A percentile compares a stretch with the other conserved stretches of the same genome.
phyloP scores from a whole-genome alignment of 495 filamentous ascomycete genomes.

The Daldinia vernicosa region DNA sequence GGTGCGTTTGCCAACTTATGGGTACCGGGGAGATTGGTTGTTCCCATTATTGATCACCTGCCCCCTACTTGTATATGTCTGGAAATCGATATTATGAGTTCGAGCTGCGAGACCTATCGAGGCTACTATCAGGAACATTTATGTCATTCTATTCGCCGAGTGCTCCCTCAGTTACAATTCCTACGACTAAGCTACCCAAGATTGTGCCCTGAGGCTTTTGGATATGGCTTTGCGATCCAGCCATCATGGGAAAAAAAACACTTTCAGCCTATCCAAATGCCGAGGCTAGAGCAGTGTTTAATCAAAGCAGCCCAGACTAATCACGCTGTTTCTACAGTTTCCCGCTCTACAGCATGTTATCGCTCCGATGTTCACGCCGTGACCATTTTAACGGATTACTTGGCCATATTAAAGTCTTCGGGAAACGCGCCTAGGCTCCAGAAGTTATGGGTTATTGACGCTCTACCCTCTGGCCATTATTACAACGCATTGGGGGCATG shows the following conservation, averaged over 20 bases:
- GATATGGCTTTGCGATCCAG: conserved; percentile 1
- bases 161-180: conserved; percentile 9
- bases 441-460: conserved; percentile 9
- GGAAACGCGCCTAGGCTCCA: not conserved
- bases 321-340: not conserved
- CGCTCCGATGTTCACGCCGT: not conserved
- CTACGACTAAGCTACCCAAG: not conserved
- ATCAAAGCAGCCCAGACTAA: not conserved
- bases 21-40: not conserved
- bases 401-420: not conserved
- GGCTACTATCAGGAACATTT: not conserved
- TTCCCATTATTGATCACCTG: conserved; percentile 1
- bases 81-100: not conserved
- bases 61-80: conserved; percentile 1
- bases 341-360: not conserved
- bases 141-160: conserved; percentile 4
- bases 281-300: conserved; percentile 1
- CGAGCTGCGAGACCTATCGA: not conserved
- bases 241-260: too few relatives aligned
- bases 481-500: not conserved
- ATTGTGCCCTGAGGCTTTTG: conserved; percentile 11
- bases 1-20: not conserved
- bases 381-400: not conserved
- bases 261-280: not conserved
- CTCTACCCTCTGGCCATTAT: not conserved